Percentiles rank a stretch among this genome's conserved stretches.
phyloP scores from a whole-genome alignment of 2,329 filamentous ascomycete genomes.

The Colletotrichum abscissum region DNA sequence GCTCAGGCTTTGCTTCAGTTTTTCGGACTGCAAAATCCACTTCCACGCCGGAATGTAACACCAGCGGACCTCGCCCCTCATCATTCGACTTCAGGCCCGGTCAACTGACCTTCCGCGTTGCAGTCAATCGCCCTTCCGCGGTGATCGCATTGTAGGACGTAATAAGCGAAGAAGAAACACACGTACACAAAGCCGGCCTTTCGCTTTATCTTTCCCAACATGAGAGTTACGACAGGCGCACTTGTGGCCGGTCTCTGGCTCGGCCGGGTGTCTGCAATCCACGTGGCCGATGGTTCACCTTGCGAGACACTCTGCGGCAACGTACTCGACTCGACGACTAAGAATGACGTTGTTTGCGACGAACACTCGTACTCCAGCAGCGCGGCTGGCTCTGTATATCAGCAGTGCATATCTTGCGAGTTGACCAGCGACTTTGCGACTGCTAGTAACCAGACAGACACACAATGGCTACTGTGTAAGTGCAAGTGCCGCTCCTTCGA shows the following conservation, averaged over 20 bases:
- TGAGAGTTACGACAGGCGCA: conserved; percentile 29
- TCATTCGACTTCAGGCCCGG: too few relatives aligned
- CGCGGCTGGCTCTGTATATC: conserved; percentile 59
- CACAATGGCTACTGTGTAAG: conserved; percentile 67
- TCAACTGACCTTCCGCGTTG: too few relatives aligned
- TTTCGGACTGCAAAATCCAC: too few relatives aligned
- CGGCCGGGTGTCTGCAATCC: conserved; percentile 45
- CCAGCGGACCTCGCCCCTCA: too few relatives aligned
- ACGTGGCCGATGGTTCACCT: conserved; percentile 59
- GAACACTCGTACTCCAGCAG: conserved; percentile 50
- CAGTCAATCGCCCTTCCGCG: too few relatives aligned
- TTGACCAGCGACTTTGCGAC: conserved; percentile 58
- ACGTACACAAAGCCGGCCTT: background rate
- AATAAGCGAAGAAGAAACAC: too few relatives aligned
- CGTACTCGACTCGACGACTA: conserved; percentile 56
- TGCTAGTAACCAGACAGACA: conserved; percentile 58
- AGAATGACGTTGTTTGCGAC: conserved; percentile 61
- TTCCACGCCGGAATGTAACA: too few relatives aligned
- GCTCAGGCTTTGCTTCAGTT: too few relatives aligned
- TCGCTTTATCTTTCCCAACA: background rate
- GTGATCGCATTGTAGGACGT: too few relatives aligned
- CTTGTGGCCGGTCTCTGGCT: conserved; percentile 38
- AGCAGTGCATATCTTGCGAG: conserved; percentile 65
- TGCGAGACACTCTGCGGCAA: conserved; percentile 66
- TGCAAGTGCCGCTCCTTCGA: conserved; percentile 20